These are phyloP conservation scores for Polyplosphaeria fusca DNA, from an alignment of 495 filamentous ascomycete genomes.

Conservation along the genomic window DNA sequence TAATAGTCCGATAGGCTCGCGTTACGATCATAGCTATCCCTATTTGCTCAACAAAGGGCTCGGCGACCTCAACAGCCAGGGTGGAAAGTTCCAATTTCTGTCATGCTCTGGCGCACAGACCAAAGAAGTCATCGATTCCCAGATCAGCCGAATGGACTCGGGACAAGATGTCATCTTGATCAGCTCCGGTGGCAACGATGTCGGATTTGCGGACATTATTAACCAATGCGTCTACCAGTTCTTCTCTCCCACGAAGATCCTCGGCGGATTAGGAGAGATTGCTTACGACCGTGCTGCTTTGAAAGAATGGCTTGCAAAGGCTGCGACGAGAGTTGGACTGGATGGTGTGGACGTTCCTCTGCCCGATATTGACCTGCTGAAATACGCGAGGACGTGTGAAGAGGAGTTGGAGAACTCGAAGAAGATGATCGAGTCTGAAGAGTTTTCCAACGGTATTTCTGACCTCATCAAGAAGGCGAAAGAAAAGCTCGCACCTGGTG, in stretches of 20 bases:
- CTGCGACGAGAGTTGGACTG: not conserved
- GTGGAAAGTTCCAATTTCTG: not conserved
- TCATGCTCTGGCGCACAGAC: not conserved
- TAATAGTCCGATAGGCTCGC: not conserved
- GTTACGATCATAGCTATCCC: not conserved
- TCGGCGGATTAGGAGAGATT: not conserved
- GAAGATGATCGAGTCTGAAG: not conserved
- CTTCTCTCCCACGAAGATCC: not conserved
- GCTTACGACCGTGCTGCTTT: no score
- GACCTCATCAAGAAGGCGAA: not conserved
- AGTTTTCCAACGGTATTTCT: not conserved
- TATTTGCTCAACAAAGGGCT: not conserved
- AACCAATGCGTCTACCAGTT: not conserved
- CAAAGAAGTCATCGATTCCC: not conserved
- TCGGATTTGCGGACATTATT: not conserved
- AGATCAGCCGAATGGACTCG: not conserved
- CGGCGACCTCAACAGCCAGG: not conserved
- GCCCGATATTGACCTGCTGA: not conserved
- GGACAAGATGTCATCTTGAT: not conserved
- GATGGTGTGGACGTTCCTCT: not conserved
- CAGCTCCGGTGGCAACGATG: not conserved
- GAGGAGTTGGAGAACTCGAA: not conserved
- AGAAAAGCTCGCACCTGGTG: not conserved
- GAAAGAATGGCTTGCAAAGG: no score
- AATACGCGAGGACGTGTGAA: not conserved